Conservation (phyloP, 1,139 yeast genomes). For the Suhomyces taliae region DNA sequence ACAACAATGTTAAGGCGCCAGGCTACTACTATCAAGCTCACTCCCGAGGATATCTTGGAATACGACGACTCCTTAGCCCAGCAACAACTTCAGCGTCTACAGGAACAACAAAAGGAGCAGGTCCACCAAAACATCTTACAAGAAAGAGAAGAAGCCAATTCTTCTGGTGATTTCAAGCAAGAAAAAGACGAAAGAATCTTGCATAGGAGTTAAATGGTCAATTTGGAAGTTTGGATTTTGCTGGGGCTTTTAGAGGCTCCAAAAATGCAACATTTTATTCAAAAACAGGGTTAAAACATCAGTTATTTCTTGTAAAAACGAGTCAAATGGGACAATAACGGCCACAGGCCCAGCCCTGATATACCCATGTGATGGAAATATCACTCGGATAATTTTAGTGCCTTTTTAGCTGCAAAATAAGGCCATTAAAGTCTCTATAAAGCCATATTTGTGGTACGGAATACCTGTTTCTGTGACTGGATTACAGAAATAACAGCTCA, state of each 20-base stretch:
- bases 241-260: not conserved
- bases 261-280: not conserved
- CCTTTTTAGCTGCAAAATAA: no score
- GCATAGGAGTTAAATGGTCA: slow-evolving; percentile 1
- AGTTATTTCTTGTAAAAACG: no score
- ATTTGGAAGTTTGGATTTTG: no score
- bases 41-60: slow-evolving; percentile 64
- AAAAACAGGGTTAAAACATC: no score
- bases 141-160: slow-evolving; percentile 3
- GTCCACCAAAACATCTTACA: slow-evolving; percentile 5
- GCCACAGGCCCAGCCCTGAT: no score
- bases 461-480: no score
- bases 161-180: slow-evolving; percentile 2
- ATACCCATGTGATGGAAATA: no score
- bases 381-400: no score
- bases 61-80: slow-evolving; percentile 47
- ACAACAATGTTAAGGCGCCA: slow-evolving; percentile 57
- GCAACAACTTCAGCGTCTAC: slow-evolving; percentile 6
- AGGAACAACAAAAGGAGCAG: slow-evolving; percentile 5
- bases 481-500: no score
- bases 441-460: no score
- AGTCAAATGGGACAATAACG: not conserved
- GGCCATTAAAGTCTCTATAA: no score
- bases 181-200: slow-evolving; percentile 12
- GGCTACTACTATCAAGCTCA: slow-evolving; percentile 62